Conservation (phyloP, 306 rosid genomes). For the Trifolium fragiferum region DNA sequence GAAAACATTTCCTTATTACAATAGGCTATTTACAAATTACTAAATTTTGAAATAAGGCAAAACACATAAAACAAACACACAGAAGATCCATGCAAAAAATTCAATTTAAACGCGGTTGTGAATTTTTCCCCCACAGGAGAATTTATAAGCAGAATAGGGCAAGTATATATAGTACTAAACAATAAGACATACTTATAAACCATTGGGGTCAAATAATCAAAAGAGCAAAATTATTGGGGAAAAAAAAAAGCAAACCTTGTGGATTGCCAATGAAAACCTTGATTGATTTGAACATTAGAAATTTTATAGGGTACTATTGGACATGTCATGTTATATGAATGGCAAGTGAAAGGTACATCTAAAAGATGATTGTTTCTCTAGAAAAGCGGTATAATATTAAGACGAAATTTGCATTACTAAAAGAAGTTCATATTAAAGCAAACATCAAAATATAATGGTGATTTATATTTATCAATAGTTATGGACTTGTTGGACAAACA, state of each 20-base stretch:
- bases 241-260: background rate
- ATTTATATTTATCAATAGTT: background rate
- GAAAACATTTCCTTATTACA: background rate
- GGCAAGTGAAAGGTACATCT: background rate
- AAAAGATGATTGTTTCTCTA: background rate
- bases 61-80: background rate
- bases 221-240: background rate
- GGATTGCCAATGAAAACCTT: background rate
- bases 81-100: background rate
- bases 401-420: background rate
- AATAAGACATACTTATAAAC: conserved; percentile 6
- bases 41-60: background rate
- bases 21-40: conserved; percentile 9
- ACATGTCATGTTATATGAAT: conserved; percentile 14
- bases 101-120: background rate
- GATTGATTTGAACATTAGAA: background rate
- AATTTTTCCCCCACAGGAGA: background rate
- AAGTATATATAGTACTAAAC: background rate
- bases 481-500: conserved; percentile 30
- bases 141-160: background rate
- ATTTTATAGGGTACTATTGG: background rate
- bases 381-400: background rate
- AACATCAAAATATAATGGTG: background rate
- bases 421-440: conserved; percentile 20
- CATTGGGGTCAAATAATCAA: background rate